A percentile compares a stretch with the other conserved stretches of the same genome.
These are phyloP conservation scores for Sclerotinia nivalis DNA, from an alignment of 2,329 filamentous ascomycete genomes.

Conservation along the genomic window DNA sequence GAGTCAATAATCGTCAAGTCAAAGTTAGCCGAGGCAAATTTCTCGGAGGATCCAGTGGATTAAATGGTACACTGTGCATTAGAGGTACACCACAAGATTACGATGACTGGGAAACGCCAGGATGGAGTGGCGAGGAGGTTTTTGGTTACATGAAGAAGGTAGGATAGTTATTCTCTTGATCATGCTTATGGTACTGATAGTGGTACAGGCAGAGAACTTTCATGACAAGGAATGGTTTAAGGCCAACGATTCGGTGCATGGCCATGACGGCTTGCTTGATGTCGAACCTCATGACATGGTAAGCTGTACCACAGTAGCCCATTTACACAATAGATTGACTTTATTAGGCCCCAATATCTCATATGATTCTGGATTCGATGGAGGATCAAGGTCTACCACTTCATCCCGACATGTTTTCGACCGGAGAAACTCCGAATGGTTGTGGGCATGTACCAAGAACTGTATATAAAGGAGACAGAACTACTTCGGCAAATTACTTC, in stretches of 20 bases:
- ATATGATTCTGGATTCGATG: constrained; percentile 56
- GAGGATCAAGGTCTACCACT: constrained; percentile 54
- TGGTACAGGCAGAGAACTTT: constrained; percentile 54
- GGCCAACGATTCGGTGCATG: constrained; percentile 50
- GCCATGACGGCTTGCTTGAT: constrained; percentile 53
- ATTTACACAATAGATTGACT: neutral
- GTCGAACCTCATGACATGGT: constrained; percentile 59
- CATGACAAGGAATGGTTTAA: constrained; percentile 59
- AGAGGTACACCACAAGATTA: constrained; percentile 51
- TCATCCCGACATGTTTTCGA: constrained; percentile 61
- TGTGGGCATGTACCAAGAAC: constrained; percentile 57
- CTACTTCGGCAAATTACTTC: constrained; percentile 56
- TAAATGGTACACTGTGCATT: constrained; percentile 53
- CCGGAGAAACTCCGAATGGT: constrained; percentile 52
- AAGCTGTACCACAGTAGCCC: neutral
- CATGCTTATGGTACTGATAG: neutral
- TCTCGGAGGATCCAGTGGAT: constrained; percentile 51
- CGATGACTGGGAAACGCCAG: constrained; percentile 57
- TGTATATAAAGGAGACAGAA: constrained; percentile 53
- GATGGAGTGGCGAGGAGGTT: constrained; percentile 59
- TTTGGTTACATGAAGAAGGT: constrained; percentile 59
- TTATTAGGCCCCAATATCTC: constrained; percentile 51
- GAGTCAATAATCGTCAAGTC: constrained; percentile 47
- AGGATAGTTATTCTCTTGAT: neutral
- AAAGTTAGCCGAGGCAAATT: constrained; percentile 53